Conservation (phyloP, 768 basidiomycete species). For the Sistotremastrum suecicum region DNA sequence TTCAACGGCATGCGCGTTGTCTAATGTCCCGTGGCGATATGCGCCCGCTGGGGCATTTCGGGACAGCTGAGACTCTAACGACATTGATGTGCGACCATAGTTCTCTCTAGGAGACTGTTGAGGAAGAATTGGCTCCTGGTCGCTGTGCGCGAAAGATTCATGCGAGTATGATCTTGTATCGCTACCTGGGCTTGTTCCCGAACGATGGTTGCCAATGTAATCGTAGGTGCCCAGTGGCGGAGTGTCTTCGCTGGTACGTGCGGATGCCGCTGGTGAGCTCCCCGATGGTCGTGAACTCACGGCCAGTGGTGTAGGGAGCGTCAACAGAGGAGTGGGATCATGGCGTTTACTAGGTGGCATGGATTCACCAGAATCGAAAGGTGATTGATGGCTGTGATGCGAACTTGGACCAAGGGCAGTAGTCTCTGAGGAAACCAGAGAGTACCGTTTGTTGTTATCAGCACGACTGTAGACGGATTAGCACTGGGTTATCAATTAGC, state of each 20-base stretch:
- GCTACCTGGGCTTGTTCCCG: constrained; percentile 30
- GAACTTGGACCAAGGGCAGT: constrained; percentile 34
- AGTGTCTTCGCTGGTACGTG: constrained; percentile 33
- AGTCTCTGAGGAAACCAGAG: constrained; percentile 66
- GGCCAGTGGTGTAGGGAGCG: constrained; percentile 63
- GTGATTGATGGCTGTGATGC: constrained; percentile 52
- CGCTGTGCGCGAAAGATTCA: constrained; percentile 18
- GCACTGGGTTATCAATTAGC: constrained; percentile 8
- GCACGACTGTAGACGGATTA: constrained; percentile 6
- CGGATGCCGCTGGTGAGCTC: constrained; percentile 26
- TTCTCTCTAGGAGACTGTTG: constrained; percentile 9
- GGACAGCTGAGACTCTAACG: constrained; percentile 27
- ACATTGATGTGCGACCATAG: constrained; percentile 8
- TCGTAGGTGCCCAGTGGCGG: not conserved
- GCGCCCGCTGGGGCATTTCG: constrained; percentile 24
- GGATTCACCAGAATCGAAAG: constrained; percentile 23
- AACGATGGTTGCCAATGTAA: constrained; percentile 20
- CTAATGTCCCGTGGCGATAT: constrained; percentile 24
- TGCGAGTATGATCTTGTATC: constrained; percentile 18
- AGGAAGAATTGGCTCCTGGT: constrained; percentile 5
- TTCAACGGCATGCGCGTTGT: constrained; percentile 29
- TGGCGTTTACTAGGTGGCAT: constrained; percentile 38
- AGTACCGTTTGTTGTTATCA: constrained; percentile 44
- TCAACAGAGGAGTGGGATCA: constrained; percentile 57
- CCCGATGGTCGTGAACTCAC: constrained; percentile 31